Base-by-base conservation (phyloP, 169 alveolate genomes). In the Eimeria necatrix region DNA sequence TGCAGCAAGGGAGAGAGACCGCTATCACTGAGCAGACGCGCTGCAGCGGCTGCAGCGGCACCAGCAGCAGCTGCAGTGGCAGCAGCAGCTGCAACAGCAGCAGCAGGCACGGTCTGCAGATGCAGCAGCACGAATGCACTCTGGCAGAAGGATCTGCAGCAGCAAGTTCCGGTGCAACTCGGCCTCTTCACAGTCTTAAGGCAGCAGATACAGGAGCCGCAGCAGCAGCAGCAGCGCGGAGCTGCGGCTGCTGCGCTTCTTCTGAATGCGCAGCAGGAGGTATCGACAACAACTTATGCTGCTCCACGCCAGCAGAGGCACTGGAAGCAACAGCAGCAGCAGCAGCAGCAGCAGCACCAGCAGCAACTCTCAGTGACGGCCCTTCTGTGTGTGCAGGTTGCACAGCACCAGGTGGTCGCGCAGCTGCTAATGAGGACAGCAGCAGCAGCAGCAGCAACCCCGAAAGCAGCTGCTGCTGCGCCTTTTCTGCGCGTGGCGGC, bases 321-420 rank as follows among this genome's bases (percentile, higher is more conserved):
- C n/a, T 4, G 41, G 85, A 20, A 61, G 32, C 73, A 61, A 26
- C 41, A 61, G 73, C 73, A 61, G 73, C 73, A 61, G 73, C 73
- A 61, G 73, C 73, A 61, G 73, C 26, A 61, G 73, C 73, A 61
- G 73, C 73, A 61, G 73, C 73, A 61, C 41, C 73, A 61, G 73
- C 73, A 61, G 73, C 73, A 61, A 26, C 8, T 1, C 41, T 18
- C 26, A 8, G 73, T 61, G 22, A 8, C 73, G 73, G 7, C 22
- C 9, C 9, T 12, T 61, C 73, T 8, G 16, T 32, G 41, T 32
- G 41, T 32, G 41, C 41, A 32, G 41, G 41, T 32, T 32, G 41
- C 41, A 32, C 88, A 41, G 51, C 76, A 53, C 18, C 48, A 68
- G 85, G 52, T 20, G 8, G 46, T 10, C 9, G 8, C 10, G 0